Evolutionary conservation across 2,329 filamentous ascomycete genomes (phyloP), one percentile per base, ranked within the genome.

Genomic region (Scopulariopsis brevicaulis): DNA sequence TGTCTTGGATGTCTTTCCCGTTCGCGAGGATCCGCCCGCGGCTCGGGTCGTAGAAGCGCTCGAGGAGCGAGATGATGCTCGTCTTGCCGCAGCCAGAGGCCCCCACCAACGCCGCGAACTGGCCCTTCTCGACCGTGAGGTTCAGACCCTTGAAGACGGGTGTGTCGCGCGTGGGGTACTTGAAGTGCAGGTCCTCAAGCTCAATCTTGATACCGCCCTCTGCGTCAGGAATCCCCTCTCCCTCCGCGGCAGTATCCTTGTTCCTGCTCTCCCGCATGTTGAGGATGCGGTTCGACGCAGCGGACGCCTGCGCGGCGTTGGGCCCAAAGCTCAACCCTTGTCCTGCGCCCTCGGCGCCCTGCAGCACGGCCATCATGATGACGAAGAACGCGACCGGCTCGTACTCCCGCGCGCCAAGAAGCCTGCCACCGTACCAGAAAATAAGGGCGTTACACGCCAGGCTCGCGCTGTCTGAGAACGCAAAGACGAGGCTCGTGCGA

Each of bases 71-170:
- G 40, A 93, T 81, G 51, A 89, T 83, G 18, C 83, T 89, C 0
- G 84, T 87, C 72, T 92, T 89, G 40, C 86, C 86, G 59, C 84
- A 87, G 0, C 86, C 86, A 1, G 83, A 86, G 0, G 85, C 79
- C 1, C 87, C 86, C 5, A 90, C 86, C 1, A 90, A 74, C 1
- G 85, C 86, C 0, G 81, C 84, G 64, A 88, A 89, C 65, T 88
- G 83, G 4, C 86, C 86, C 62, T 83, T 84, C 62, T 83, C 74
- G 56, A 90, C 81, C 6, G 77, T 81, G 60, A 91, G 72, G 64
- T 78, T 84, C 59, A 91, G 70, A 1, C 80, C 79, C 56, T 73
- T 76, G 68, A 85, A 84, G 35, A 86, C 77, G 24, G 77, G 74
- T 3, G 77, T 70, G 58, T 81, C 74, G 53, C 82, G 75, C 0